These are phyloP conservation scores for Vitis hybrid DNA, from an alignment of 177 flowering plant genomes.

Conservation along the genomic window DNA sequence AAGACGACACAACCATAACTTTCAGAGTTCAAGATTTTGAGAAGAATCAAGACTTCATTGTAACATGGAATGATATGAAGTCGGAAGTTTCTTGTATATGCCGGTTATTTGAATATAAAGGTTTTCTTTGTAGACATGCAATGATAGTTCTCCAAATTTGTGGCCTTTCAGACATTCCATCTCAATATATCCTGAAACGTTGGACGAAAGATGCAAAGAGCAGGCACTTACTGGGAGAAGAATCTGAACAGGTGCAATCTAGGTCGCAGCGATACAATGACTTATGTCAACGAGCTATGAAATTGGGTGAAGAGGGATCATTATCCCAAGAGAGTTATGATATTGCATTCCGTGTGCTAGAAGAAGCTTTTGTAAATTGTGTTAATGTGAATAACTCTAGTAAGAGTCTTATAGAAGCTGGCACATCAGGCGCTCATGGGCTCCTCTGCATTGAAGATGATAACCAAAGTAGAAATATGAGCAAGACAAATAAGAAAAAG, in stretches of 20 bases:
- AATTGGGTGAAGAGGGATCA: slow-evolving; percentile 56
- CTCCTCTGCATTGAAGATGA: slow-evolving; percentile 36
- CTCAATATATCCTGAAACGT: slow-evolving; percentile 50
- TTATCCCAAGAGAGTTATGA: slow-evolving; percentile 52
- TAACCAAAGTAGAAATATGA: slow-evolving; percentile 25
- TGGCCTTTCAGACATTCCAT: slow-evolving; percentile 43
- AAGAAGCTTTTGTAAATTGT: slow-evolving; percentile 46
- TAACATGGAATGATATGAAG: slow-evolving; percentile 35
- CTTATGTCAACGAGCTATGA: slow-evolving; percentile 46
- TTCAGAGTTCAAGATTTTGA: slow-evolving; percentile 49
- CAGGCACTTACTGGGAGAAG: slow-evolving; percentile 31
- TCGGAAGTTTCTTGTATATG: slow-evolving; percentile 52
- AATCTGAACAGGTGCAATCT: slow-evolving; percentile 33
- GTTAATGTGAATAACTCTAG: slow-evolving; percentile 36
- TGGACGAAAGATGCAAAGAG: slow-evolving; percentile 60
- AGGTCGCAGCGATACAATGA: slow-evolving; percentile 51
- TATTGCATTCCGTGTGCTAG: slow-evolving; percentile 40
- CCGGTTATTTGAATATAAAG: slow-evolving; percentile 46
- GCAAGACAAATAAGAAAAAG: slow-evolving; percentile 34
- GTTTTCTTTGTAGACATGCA: slow-evolving; percentile 58
- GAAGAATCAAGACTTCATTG: slow-evolving; percentile 38
- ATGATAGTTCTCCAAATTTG: slow-evolving; percentile 56
- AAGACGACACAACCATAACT: slow-evolving; percentile 27
- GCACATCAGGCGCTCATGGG: slow-evolving; percentile 35
- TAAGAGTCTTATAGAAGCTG: slow-evolving; percentile 37